Evolutionary conservation across 2,329 filamentous ascomycete genomes (phyloP).

Genomic region (Phaeosphaeria sp.): DNA sequence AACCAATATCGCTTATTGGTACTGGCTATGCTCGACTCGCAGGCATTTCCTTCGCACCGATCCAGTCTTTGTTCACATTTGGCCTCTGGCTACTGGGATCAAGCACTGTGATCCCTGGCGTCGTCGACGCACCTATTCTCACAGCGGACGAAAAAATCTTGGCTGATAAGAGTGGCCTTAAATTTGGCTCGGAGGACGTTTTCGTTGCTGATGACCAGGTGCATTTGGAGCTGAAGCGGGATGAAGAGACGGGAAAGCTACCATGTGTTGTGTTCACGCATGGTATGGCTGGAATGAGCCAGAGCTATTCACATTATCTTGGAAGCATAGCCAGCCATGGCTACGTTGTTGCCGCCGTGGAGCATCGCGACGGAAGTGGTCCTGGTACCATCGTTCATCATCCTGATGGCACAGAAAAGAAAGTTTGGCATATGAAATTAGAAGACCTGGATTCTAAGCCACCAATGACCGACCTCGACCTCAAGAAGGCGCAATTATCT

Average conservation of each 20-base stretch:
- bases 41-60: conserved; percentile 42
- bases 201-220: conserved; percentile 27
- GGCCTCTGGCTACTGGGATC: conserved; percentile 52
- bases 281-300: conserved; percentile 55
- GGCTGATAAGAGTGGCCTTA: conserved; percentile 21
- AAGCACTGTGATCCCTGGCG: conserved; percentile 51
- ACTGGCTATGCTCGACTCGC: conserved; percentile 54
- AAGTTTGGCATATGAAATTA: conserved; percentile 48
- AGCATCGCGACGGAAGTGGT: conserved; percentile 56
- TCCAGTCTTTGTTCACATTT: conserved; percentile 49
- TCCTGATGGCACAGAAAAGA: conserved; percentile 37
- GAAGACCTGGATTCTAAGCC: conserved; percentile 41
- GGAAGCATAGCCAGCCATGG: conserved; percentile 55
- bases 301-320: conserved; percentile 55
- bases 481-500: conserved; percentile 52
- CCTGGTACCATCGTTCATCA: conserved; percentile 52
- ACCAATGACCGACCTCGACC: conserved; percentile 41
- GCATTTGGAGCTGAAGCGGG: conserved; percentile 32
- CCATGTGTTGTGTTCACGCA: conserved; percentile 56
- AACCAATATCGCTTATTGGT: conserved; percentile 51
- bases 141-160: conserved; percentile 26
- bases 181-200: conserved; percentile 15
- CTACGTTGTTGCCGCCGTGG: conserved; percentile 54
- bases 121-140: conserved; percentile 52
- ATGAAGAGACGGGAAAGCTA: conserved; percentile 35